Percentiles rank a stretch among this genome's conserved stretches.
These are phyloP conservation scores for Kickxella alabastrina DNA, from an alignment of 192 early-diverging fungal genomes.

Conservation along the genomic window DNA sequence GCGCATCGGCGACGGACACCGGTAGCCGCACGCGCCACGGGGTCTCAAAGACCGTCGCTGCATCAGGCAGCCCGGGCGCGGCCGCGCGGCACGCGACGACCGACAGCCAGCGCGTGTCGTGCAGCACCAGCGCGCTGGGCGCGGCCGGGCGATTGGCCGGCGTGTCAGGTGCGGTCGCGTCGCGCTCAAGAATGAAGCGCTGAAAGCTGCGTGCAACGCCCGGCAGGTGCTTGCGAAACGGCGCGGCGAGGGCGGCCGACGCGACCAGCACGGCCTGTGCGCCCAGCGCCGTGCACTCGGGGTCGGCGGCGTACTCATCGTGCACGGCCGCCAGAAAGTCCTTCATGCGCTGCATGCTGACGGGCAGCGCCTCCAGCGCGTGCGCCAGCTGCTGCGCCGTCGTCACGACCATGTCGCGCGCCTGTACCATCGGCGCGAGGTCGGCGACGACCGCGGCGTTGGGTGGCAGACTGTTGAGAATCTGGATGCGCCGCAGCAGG, in stretches of 20 bases:
- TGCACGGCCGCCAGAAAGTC: conserved; percentile 41
- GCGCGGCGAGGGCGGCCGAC: conserved; percentile 35
- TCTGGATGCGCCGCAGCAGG: conserved; percentile 28
- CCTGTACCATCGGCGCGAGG: conserved; percentile 16
- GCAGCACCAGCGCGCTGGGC: conserved; percentile 44
- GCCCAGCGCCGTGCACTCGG: conserved; percentile 27
- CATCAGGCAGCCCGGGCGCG: conserved; percentile 30
- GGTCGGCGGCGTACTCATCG: conserved; percentile 38
- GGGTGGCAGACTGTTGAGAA: conserved; percentile 30
- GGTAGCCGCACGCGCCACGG: conserved; percentile 43
- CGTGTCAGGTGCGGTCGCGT: conserved; percentile 9
- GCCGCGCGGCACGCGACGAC: conserved; percentile 29
- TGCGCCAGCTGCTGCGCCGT: conserved; percentile 47
- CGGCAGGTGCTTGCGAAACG: conserved; percentile 42
- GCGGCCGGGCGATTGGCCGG: conserved; percentile 13
- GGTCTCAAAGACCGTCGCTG: conserved; percentile 39
- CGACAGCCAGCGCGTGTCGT: conserved; percentile 48
- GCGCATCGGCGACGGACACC: conserved; percentile 15
- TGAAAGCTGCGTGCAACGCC: conserved; percentile 37
- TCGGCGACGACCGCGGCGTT: conserved; percentile 29
- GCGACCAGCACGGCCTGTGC: conserved; percentile 39
- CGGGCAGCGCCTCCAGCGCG: conserved; percentile 45
- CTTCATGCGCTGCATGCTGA: conserved; percentile 40
- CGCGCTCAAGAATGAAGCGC: conserved; percentile 40
- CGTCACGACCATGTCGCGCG: conserved; percentile 39